These are phyloP conservation scores for Pseudonectria buxi DNA, from an alignment of 2,329 filamentous ascomycete genomes.

Conservation along the genomic window DNA sequence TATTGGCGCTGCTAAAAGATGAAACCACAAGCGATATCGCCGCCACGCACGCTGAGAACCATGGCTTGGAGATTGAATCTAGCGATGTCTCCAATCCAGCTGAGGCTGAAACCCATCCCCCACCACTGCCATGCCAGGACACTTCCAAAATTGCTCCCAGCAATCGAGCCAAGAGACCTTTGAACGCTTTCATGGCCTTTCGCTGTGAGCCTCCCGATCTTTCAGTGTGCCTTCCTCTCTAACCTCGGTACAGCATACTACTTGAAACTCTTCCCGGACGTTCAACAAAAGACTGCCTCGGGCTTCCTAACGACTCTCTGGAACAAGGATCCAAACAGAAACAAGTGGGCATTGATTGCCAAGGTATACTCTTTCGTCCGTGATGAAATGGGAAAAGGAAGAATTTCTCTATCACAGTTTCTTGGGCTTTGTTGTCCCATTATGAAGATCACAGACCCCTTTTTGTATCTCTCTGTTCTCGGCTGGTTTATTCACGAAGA, in stretches of 20 bases:
- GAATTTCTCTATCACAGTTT: slow-evolving; percentile 41
- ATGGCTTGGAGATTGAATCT: not conserved
- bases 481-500: slow-evolving; percentile 37
- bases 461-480: slow-evolving; percentile 37
- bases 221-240: not conserved
- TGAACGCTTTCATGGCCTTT: slow-evolving; percentile 29
- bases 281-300: slow-evolving; percentile 47
- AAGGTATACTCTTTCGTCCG: slow-evolving; percentile 50
- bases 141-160: not conserved
- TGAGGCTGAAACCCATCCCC: not conserved
- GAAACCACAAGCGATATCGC: not conserved
- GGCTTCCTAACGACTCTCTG: slow-evolving; percentile 42
- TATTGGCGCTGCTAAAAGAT: slow-evolving; percentile 1
- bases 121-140: not conserved
- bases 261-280: slow-evolving; percentile 35
- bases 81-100: not conserved
- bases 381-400: slow-evolving; percentile 40
- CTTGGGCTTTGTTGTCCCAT: slow-evolving; percentile 37
- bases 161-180: slow-evolving; percentile 19
- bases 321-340: slow-evolving; percentile 42
- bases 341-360: slow-evolving; percentile 45
- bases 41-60: not conserved
- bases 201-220: slow-evolving; percentile 16
- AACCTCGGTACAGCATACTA: slow-evolving; percentile 36
- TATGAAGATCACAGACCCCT: slow-evolving; percentile 39